Evolutionary conservation across 140 eudicot species (phyloP), one percentile per base, ranked within the genome.

Genomic region (Bidens hawaiensis): DNA sequence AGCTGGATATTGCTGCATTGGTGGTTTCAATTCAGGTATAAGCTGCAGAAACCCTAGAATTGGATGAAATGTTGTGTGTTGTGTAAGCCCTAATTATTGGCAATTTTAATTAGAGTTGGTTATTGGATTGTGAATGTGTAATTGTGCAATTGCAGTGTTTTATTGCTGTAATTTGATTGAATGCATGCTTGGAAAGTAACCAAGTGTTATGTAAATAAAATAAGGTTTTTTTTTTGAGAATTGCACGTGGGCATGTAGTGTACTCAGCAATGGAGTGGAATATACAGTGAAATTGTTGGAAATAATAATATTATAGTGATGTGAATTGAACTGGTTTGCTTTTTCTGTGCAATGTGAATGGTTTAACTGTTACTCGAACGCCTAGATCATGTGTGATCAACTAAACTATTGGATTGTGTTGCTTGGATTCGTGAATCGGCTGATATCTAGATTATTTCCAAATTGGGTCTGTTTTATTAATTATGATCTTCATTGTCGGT

Each of bases 21-120:
- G 22, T 66, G 41, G 42, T 65, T 64, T 63, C 55, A 81, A 85
- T 85, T 88, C 80, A 88, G 96, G 96, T 85, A 82, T 28, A 50
- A 10, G 30, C 71, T 43, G 18, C 47, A 5, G 48, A 50, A 82
- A 76, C 95, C 90, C 85, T 83, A 83, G 80, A 58, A 55, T 60
- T 65, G 53, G 73, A 72, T 41, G 23, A 10, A 47, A 62, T 76
- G 77, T 23, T 67, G 7, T 67, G 17, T 76, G 45, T 40, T 67
- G 16, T 52, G 57, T 38, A 74, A 78, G 74, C 81, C 83, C 83
- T 81, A 75, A 56, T 21, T 49, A 40, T 40, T 60, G 34, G 50
- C 43, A 67, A 11, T 11, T 65, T 13, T 14, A 22, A 2, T 41
- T 53, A 1, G 70, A 73, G 75, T 43, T 70, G 70, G 19, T 70